A percentile compares a stretch with the other conserved stretches of the same genome.
phyloP scores from a whole-genome alignment of 805 yeast species.

The Zygotorulaspora sp. region DNA sequence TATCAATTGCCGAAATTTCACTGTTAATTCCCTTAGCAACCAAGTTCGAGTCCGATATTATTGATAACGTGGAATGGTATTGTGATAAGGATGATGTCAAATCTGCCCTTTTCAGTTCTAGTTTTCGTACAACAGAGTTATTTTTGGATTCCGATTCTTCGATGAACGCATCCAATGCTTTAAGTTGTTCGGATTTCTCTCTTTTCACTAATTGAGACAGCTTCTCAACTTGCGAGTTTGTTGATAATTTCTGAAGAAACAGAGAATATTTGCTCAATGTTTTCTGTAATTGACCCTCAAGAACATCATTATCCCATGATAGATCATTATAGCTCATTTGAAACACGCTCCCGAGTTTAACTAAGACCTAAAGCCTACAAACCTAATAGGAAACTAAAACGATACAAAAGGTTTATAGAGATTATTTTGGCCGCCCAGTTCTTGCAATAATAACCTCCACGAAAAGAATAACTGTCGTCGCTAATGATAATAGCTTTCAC shows the following conservation, averaged over 20 bases:
- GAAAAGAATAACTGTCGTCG: too few relatives aligned
- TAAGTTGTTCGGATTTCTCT: constrained; percentile 19
- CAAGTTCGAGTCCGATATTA: constrained; percentile 56
- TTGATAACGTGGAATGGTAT: constrained; percentile 51
- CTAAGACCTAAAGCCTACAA: too few relatives aligned
- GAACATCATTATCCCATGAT: constrained; percentile 12
- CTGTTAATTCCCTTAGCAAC: constrained; percentile 64
- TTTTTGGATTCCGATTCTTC: constrained; percentile 21
- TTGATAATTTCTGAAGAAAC: constrained; percentile 27
- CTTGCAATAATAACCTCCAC: too few relatives aligned
- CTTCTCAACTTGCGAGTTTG: constrained; percentile 30
- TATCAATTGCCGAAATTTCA: constrained; percentile 63
- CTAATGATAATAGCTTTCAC: too few relatives aligned
- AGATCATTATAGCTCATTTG: constrained; percentile 3
- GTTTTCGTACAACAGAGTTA: constrained; percentile 35
- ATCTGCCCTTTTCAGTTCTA: constrained; percentile 60
- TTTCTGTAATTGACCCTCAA: constrained; percentile 27
- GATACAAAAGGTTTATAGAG: too few relatives aligned
- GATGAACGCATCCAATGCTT: constrained; percentile 20
- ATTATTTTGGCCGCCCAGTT: too few relatives aligned
- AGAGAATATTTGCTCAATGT: constrained; percentile 29
- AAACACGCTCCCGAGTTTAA: background rate
- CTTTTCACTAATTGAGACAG: constrained; percentile 20
- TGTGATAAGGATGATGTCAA: constrained; percentile 55
- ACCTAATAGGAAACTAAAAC: too few relatives aligned